Base-by-base conservation (phyloP, 1,139 yeast genomes). In the Hyphopichia burtonii region DNA sequence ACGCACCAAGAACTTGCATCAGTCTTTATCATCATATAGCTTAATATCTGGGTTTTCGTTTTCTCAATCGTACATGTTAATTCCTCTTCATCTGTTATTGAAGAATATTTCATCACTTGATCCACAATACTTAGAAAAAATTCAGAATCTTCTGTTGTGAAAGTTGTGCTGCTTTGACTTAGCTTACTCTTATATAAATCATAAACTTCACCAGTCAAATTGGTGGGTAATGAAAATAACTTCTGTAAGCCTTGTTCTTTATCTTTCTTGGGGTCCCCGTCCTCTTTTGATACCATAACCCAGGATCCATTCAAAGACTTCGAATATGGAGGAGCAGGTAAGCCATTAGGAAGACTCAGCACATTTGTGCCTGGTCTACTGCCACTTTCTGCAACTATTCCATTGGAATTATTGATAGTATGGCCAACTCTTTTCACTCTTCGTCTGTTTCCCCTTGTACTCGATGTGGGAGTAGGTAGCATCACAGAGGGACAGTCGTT, bases 1-100 rank as follows among this genome's bases (percentile, higher is more conserved):
- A 74, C 62, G 41, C 81, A 75, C 86, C 87, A 82, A 14, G 59
- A 47, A 39, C 82, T 71, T 3, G 76, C 76, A 2, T 82, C 82
- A 42, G 68, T 76, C 47, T 77, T 72, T 4, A 57, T 52, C 61
- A 80, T 63, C 75, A 78, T 77, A 54, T 75, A 79, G 39, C 66
- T 63, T 58, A 76, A 49, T 48, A 71, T 48, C 36, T 59, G 53
- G 46, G 55, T 44, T 59, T 65, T 49, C 54, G 57, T 36, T 5
- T 36, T 41, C 1, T 34, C 41, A 17, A 37, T 62, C 7, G 31
- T 22, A n/a, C 31, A 25, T 5, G 22, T 34, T 18, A 43, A 44
- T 7, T 32, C 34, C 4, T 47, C 47, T 7, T 12, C 16, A 25
- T 35, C 37, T 4, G 15, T 25, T 15, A 20, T 25, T 7, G 28